Evolutionary conservation across 805 yeast species (phyloP).

Genomic region (Trichomonascus vanleenenianus): DNA sequence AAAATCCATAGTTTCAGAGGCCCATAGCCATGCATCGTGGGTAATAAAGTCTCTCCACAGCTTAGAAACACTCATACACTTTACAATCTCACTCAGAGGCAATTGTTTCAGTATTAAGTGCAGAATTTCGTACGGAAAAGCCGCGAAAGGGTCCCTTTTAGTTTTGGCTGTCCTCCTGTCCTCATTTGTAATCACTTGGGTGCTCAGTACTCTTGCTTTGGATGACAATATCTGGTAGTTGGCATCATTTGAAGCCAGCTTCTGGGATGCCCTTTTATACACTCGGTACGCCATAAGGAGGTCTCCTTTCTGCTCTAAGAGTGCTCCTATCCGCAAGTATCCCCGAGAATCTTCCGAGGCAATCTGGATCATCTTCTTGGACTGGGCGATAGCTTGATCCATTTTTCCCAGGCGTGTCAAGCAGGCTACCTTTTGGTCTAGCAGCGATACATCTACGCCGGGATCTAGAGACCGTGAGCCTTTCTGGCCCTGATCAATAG

Average conservation of each 20-base stretch:
- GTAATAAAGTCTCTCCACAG: slow-evolving; percentile 5
- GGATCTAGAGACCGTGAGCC: neutral
- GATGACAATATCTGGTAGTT: neutral
- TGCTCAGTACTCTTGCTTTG: no score
- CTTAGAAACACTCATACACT: slow-evolving; percentile 2
- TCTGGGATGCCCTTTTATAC: no score
- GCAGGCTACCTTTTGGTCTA: slow-evolving; percentile 10
- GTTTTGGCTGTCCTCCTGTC: no score
- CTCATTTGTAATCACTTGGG: no score
- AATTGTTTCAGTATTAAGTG: neutral
- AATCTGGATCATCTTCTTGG: slow-evolving; percentile 5
- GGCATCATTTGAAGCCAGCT: neutral
- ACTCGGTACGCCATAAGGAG: no score
- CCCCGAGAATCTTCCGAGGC: slow-evolving; percentile 4
- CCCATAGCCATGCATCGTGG: slow-evolving; percentile 2
- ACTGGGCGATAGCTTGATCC: slow-evolving; percentile 1
- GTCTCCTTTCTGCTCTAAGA: neutral
- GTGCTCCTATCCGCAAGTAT: slow-evolving; percentile 7
- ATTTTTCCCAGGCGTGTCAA: neutral
- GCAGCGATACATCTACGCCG: neutral
- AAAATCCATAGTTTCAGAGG: neutral
- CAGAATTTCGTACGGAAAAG: slow-evolving; percentile 3
- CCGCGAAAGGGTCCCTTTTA: neutral
- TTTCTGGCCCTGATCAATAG: neutral
- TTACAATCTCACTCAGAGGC: slow-evolving; percentile 1